Conservation (phyloP, 495 filamentous ascomycete genomes). For the Aspergillus steynii region DNA sequence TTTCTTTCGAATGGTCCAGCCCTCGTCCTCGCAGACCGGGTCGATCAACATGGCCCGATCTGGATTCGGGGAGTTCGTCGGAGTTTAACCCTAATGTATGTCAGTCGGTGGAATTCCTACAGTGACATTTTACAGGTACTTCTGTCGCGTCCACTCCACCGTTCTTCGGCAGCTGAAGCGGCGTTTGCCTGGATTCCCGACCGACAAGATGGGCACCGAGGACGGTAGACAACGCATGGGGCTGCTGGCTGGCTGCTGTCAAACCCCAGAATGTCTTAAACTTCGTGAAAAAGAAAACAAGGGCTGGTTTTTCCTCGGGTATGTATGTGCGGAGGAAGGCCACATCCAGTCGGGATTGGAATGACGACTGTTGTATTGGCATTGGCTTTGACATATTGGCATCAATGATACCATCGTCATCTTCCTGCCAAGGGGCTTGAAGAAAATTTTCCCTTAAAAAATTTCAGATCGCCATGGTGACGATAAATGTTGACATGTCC, state of each 20-base stretch:
- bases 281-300: too few species aligned
- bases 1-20: neutral
- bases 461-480: neutral
- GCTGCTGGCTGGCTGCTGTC: neutral
- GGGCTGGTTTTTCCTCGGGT: too few species aligned
- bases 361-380: neutral
- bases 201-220: neutral
- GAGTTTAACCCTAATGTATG: neutral
- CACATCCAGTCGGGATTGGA: neutral
- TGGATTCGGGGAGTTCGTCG: neutral
- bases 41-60: too few species aligned
- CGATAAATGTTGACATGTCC: neutral
- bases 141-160: too few species aligned
- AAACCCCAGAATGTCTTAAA: neutral
- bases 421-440: neutral
- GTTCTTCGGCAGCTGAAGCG: neutral
- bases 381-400: neutral
- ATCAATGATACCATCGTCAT: neutral
- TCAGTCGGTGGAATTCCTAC: neutral
- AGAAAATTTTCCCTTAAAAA: neutral
- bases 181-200: neutral
- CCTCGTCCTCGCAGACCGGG: too few species aligned
- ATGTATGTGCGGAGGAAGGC: too few species aligned
- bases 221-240: neutral
- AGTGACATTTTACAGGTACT: too few species aligned